Percentiles rank a stretch among this genome's conserved stretches.
phyloP scores from a whole-genome alignment of 2,329 filamentous ascomycete genomes.

The Seiridium unicorne region DNA sequence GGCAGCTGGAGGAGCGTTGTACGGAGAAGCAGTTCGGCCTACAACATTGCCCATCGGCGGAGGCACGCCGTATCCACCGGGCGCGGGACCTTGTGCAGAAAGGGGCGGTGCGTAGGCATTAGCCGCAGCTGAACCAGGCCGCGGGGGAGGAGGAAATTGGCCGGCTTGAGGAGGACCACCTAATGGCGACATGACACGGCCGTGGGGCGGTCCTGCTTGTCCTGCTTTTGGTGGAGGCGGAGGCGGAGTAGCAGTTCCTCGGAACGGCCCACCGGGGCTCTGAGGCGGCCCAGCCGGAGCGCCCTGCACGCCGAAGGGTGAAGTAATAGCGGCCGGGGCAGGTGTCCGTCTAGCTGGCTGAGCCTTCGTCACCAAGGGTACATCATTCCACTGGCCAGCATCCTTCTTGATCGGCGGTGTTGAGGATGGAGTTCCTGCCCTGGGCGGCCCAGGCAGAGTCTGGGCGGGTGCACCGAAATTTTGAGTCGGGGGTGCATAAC shows the following conservation, averaged over 20 bases:
- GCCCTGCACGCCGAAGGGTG: conserved; percentile 72
- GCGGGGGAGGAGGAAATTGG: conserved; percentile 40
- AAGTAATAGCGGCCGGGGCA: conserved; percentile 64
- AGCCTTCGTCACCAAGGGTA: conserved; percentile 78
- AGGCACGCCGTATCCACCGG: conserved; percentile 25
- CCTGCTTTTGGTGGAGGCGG: conserved; percentile 73
- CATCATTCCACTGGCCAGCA: conserved; percentile 89
- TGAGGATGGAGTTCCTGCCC: conserved; percentile 49
- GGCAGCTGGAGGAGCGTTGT: conserved; percentile 73
- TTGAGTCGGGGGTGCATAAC: conserved; percentile 30
- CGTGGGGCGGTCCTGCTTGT: conserved; percentile 57
- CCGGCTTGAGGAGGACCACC: conserved; percentile 51
- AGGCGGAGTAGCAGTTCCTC: conserved; percentile 68
- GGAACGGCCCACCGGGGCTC: conserved; percentile 58
- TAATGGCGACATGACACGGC: conserved; percentile 72
- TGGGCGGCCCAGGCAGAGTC: conserved; percentile 53
- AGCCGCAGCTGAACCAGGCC: conserved; percentile 56
- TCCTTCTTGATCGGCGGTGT: conserved; percentile 71
- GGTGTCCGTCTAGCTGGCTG: conserved; percentile 77
- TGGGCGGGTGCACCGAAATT: conserved; percentile 32
- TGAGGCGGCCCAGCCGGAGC: conserved; percentile 52
- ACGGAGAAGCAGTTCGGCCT: conserved; percentile 78
- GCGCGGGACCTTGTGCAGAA: conserved; percentile 32
- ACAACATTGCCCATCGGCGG: conserved; percentile 53
- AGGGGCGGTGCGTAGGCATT: conserved; percentile 65